phyloP scores from a whole-genome alignment of 1,284 basidiomycete species.

The Malassezia japonica region DNA sequence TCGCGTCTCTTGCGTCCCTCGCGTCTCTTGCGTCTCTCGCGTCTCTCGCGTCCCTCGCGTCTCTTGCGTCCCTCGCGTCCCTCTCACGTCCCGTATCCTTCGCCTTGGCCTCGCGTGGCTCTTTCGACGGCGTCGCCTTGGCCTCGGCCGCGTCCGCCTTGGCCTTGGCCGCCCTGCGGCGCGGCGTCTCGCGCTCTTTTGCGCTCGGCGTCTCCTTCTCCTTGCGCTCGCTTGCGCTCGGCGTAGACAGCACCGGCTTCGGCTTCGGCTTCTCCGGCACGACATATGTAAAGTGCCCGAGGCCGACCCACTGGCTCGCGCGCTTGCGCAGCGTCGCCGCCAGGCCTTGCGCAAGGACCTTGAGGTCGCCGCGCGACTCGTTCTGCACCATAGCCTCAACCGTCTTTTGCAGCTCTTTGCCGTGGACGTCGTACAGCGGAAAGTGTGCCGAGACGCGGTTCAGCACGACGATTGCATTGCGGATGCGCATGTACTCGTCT shows the following conservation, averaged over 20 bases:
- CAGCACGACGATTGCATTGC: slow-evolving; percentile 45
- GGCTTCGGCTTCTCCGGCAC: neutral
- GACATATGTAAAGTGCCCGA: slow-evolving; percentile 7
- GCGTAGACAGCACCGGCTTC: slow-evolving; percentile 2
- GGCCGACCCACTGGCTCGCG: slow-evolving; percentile 25
- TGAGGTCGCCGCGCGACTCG: slow-evolving; percentile 41
- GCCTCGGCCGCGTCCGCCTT: neutral
- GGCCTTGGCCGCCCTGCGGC: neutral
- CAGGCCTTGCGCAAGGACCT: slow-evolving; percentile 41
- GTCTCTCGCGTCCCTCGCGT: no score
- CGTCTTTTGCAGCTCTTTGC: slow-evolving; percentile 23
- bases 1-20: no score
- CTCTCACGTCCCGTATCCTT: no score
- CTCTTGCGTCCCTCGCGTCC: no score
- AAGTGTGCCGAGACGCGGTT: slow-evolving; percentile 35
- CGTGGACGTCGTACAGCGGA: slow-evolving; percentile 32
- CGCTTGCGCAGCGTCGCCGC: slow-evolving; percentile 40
- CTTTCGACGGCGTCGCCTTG: neutral
- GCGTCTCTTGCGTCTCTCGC: no score
- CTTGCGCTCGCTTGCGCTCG: no score
- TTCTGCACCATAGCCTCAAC: slow-evolving; percentile 25
- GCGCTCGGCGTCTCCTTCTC: neutral
- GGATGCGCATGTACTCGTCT: slow-evolving; percentile 43
- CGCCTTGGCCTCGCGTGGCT: neutral
- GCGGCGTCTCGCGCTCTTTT: neutral